A percentile compares a stretch with the other conserved stretches of the same genome.
phyloP scores from a whole-genome alignment of 2,329 filamentous ascomycete species.

The Xylaria polymorpha region DNA sequence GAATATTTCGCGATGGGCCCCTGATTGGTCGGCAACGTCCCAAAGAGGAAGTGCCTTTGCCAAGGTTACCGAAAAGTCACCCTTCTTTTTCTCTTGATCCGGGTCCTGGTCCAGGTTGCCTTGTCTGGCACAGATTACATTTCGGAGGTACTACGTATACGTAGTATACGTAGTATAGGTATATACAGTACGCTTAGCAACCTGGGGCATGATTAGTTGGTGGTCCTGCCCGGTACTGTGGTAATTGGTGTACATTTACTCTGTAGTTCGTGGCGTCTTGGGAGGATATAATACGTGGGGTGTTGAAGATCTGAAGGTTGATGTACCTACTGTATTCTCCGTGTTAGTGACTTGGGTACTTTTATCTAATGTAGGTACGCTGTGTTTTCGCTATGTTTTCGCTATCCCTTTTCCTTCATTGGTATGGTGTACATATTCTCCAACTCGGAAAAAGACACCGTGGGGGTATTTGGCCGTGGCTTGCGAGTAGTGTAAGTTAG shows the following conservation, averaged over 20 bases:
- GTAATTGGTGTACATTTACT: background rate
- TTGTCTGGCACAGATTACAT: constrained; percentile 13
- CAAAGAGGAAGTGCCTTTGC: constrained; percentile 33
- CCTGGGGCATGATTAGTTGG: constrained; percentile 5
- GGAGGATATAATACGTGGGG: background rate
- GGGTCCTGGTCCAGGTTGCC: background rate
- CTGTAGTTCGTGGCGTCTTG: background rate
- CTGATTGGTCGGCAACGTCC: constrained; percentile 33
- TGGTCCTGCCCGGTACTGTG: background rate
- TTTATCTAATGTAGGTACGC: background rate
- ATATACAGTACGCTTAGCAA: no score
- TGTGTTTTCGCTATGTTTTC: background rate
- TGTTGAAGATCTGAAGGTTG: background rate
- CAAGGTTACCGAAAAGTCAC: constrained; percentile 16
- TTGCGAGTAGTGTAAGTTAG: background rate
- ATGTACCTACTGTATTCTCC: background rate
- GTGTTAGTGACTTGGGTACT: background rate
- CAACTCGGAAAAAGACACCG: constrained; percentile 4
- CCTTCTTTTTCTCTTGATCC: background rate
- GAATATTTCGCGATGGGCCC: constrained; percentile 27
- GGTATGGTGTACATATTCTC: constrained; percentile 1
- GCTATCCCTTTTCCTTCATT: constrained; percentile 9
- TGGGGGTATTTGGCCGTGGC: background rate
- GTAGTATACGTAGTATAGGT: no score
- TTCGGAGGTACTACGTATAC: background rate